Evolutionary conservation across 176 grass and related monocot genomes (phyloP), one percentile per base, ranked within the genome.

Genomic region (Oryza nivara): DNA sequence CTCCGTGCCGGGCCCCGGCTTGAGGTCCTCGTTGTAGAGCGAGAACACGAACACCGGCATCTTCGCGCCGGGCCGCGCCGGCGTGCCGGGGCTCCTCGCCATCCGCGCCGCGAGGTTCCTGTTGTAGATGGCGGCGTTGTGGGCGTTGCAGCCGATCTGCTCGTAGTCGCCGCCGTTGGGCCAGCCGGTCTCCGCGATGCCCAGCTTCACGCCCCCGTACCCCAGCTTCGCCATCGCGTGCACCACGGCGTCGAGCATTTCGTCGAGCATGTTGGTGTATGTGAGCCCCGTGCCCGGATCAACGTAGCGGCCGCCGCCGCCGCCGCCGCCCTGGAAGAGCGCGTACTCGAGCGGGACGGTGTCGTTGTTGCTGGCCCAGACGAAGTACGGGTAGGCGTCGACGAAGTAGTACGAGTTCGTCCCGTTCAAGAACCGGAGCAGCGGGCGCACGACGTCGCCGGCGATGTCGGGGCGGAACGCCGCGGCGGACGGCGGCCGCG

Each of bases 361-460:
- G 47, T 65, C 41, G 84, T 85, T 80, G 60, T 78, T 89, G 1
- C 1, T 36, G 5, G 93, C 64, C 96, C 93, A 98, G 52, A 76
- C 74, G 87, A 98, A 94, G 88, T 98, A 98, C 0, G 96, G 88
- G 83, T 98, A 92, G 16, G 77, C 91, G 70, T 98, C 93, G 43
- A 94, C 85, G 74, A 98, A 98, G 87, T 90, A 98, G 83, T 85
- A 98, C 6, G 93, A 98, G 89, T 81, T 85, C 71, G 93, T 94
- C 19, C 86, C 82, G 48, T 80, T 15, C 3, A 95, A 65, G 69
- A 93, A 98, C 22, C 45, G 88, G 12, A 98, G 83, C 63, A 98
- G 87, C 44, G 96, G 96, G 30, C 87, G 91, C 11, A 98, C 11
- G 70, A 98, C 96, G 8, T 80, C 0, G 2, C 63, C 77, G n/a